Percentiles rank a stretch among this genome's conserved stretches.
phyloP scores from a whole-genome alignment of 2,329 filamentous ascomycete genomes.

The Claviceps sorghi region DNA sequence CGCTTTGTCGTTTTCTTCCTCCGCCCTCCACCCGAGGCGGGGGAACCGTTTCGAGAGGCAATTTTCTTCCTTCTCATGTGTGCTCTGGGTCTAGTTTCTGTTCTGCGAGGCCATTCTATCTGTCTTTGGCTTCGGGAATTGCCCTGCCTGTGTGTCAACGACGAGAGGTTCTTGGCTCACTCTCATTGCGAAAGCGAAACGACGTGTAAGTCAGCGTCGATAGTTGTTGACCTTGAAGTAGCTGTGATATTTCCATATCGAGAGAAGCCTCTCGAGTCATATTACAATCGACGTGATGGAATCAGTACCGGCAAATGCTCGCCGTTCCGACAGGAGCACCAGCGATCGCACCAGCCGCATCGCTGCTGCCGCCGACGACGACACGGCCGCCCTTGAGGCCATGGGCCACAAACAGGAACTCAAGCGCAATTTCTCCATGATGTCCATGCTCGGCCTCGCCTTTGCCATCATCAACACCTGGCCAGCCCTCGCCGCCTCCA shows the following conservation, averaged over 20 bases:
- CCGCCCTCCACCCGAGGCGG: neutral
- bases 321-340: neutral
- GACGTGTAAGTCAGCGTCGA: too few relatives aligned
- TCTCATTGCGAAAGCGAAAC: neutral
- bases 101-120: neutral
- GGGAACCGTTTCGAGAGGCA: too few relatives aligned
- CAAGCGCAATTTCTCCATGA: constrained; percentile 33
- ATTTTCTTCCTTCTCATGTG: neutral
- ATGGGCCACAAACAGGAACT: constrained; percentile 35
- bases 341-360: neutral
- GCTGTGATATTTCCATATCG: neutral
- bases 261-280: neutral
- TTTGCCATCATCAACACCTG: constrained; percentile 37
- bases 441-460: constrained; percentile 32
- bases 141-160: neutral
- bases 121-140: neutral
- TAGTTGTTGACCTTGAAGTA: neutral
- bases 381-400: constrained; percentile 26
- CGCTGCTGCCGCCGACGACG: constrained; percentile 7
- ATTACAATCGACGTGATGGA: neutral
- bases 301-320: neutral
- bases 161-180: neutral
- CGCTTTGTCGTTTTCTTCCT: neutral
- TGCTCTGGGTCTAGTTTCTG: neutral
- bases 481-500: constrained; percentile 33